phyloP scores from a whole-genome alignment of 257 asterid species.

The Jasminum sambac region DNA sequence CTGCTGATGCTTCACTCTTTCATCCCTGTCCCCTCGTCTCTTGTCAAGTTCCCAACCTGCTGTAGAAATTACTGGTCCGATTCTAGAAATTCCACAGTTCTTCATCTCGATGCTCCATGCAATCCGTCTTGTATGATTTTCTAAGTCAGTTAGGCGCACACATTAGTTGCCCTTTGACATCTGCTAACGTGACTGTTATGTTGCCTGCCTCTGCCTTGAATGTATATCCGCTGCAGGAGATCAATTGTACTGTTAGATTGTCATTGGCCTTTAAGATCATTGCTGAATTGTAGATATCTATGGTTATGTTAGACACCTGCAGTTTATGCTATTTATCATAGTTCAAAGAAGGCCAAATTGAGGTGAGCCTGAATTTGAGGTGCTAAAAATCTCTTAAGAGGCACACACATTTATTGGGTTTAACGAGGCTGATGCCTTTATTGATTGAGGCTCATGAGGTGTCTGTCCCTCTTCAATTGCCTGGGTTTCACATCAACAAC shows the following conservation, averaged over 20 bases:
- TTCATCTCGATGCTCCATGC: neutral
- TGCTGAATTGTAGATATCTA: neutral
- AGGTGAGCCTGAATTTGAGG: neutral
- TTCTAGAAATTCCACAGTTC: neutral
- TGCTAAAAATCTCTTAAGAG: neutral
- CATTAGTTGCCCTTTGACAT: neutral
- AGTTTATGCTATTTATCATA: neutral
- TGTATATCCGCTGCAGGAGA: neutral
- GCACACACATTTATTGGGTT: neutral
- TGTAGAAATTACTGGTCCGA: neutral
- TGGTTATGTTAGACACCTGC: neutral
- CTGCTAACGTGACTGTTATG: neutral
- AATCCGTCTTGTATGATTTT: neutral
- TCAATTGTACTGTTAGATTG: neutral
- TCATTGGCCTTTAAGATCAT: neutral
- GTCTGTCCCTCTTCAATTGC: neutral
- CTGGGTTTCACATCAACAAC: neutral
- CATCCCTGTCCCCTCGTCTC: neutral
- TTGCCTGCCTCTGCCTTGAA: neutral
- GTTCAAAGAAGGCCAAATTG: neutral
- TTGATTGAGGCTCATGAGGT: neutral
- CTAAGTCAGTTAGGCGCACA: neutral
- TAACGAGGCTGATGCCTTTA: neutral
- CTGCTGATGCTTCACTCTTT: constrained; percentile 4
- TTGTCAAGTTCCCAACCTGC: neutral